Evolutionary conservation across 805 yeast species (phyloP), one percentile per base, ranked within the genome.

Genomic region (Ogataea pini): DNA sequence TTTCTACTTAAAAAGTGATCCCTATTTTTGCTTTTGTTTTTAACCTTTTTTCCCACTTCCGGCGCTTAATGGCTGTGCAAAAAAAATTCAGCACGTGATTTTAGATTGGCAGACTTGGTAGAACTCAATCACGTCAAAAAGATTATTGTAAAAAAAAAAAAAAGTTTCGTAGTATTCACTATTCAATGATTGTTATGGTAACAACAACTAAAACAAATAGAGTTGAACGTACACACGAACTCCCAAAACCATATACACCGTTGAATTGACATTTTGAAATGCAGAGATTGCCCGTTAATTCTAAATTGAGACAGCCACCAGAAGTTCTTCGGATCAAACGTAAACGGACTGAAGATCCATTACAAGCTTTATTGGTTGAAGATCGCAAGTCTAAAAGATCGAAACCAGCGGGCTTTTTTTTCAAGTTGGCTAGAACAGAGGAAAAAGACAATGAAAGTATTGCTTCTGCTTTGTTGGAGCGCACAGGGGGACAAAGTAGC

Each of bases 311-410:
- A 18, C 47, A 51, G 22, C 63, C 62, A 10, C 96, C 96, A 1
- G 78, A 77, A 45, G 73, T 86, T 20, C 82, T 92, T 36, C 77
- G 97, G 50, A 86, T 92, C 63, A 92, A 94, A 67, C 77, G 98
- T 49, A 85, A 86, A 61, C 76, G 97, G 50, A 83, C 81, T 45
- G 94, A 89, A 59, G 97, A 89, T 56, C 96, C 97, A 2, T 73
- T 92, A 19, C 89, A 87, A 57, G 96, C 97, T 1, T 73, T 91
- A 12, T 68, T 79, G 8, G 58, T 79, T 22, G 81, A 77, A 43
- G 72, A 71, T 33, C 64, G 65, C 22, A 58, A 39, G 8, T 54
- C 71, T 40, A 72, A 80, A 57, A 61, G 79, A 46, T 70, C 78
- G 16, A 69, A 63, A 48, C 52, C 55, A 29, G 62, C 72, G 3